Base-by-base conservation (phyloP, 306 rosid species). In the Geum urbanum region DNA sequence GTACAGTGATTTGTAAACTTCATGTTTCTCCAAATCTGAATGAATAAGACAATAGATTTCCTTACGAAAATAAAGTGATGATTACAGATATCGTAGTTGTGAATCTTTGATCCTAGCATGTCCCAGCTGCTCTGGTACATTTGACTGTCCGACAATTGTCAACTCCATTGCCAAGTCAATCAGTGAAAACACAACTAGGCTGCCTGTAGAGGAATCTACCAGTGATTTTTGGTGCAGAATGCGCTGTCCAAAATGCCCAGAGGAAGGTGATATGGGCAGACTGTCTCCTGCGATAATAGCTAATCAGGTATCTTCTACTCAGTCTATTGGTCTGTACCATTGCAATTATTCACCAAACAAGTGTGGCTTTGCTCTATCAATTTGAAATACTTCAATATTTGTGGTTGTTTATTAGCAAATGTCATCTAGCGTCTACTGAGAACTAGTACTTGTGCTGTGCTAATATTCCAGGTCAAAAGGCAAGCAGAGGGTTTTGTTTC, bases 161-260 rank as follows among this genome's bases (percentile, higher is more conserved):
- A 87, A 77, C 75, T 86, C 94, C 19, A 43, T 88, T 74, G 82
- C 84, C 57, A 83, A 56, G 74, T 78, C 80, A 22, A 71, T 75
- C 61, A 67, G 76, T 63, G 89, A 79, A 73, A 92, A 80, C 74
- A 62, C 72, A 78, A 67, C 80, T 57, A 76, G 27, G 70, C 47
- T 57, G 63, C 76, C 67, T 48, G 53, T 47, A 5, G 96, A 84
- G 69, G 86, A 87, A 19, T 18, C 83, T 62, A 48, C 72, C 41
- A 61, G 64, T 68, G 78, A 79, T 68, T 90, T 92, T 80, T 94
- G 98, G 97, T 81, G 71, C 46, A 81, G 74, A 74, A 74, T 88
- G 72, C 60, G 64, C 44, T 94, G 98, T 81, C 84, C 92, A 32
- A 88, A 85, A 84, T 94, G 98, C 85, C 90, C 86, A 3, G 88